Evolutionary conservation across 1,284 basidiomycete genomes (phyloP), one percentile per base, ranked within the genome.

Genomic region (Veloboletus limbatus): DNA sequence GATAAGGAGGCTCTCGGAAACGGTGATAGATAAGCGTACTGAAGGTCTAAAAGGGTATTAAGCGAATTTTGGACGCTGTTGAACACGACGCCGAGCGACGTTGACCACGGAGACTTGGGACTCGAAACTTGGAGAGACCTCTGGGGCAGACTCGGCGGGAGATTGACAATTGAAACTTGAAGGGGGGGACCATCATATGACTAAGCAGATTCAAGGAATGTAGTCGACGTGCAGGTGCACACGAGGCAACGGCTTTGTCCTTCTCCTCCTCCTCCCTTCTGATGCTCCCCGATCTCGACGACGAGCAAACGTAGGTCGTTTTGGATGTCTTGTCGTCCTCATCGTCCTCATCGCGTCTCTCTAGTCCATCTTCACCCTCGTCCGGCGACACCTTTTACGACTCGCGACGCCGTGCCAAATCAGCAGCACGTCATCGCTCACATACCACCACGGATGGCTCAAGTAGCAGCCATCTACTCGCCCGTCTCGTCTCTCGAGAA

Each of bases 401-500:
- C 14, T 10, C 49, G 3, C 51, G 48, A 5, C 64, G 52, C 40
- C 52, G 56, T 25, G 37, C 65, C 5, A 64, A 67, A 54, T 33
- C 61, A 1, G 41, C 57, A 44, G 47, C 61, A 27, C 63, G 47
- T 25, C 59, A 56, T 44, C 63, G 51, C 22, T 66, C 62, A 4
- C 53, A 51, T 20, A 49, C 58, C 21, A 44, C 59, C n/a, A 40
- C 61, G 10, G 62, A 65, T 8, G 62, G 52, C 4, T 66, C 65
- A 1, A 57, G 43, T 5, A 62, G 49, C 16, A 66, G 66, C 36
- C 67, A 64, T 32, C 56, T 69, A 35, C 54, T 72, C 17, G 64
- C 66, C 18, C 63, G 63, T 13, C 59, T 70, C 27, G 49, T 75
- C 40, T 61, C 73, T 6, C 58, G 63, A 10, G 72, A 76, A 42